Conservation (phyloP, 2,329 filamentous ascomycete species). For the Atkinsonella texensis region DNA sequence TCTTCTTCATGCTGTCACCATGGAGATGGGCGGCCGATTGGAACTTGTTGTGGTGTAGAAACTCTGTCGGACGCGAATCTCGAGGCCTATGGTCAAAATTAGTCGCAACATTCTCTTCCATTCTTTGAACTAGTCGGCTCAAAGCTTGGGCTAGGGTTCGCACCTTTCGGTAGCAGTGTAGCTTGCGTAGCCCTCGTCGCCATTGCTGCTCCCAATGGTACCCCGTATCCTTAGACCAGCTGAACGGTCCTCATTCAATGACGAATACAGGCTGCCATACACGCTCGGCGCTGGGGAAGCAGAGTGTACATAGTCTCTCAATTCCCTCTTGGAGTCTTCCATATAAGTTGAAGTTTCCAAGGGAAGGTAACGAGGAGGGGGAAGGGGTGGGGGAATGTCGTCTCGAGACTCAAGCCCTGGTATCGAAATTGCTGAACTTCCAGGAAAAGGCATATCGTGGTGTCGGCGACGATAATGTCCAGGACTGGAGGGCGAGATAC, state of each 20-base stretch:
- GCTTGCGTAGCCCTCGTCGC: constrained; percentile 33
- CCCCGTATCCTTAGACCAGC: constrained; percentile 22
- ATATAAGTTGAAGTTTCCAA: constrained; percentile 19
- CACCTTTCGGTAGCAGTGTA: constrained; percentile 29
- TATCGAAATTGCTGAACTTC: constrained; percentile 30
- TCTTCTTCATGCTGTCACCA: constrained; percentile 40
- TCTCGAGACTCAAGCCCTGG: constrained; percentile 23
- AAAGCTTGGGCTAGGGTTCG: constrained; percentile 1
- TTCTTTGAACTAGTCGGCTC: not conserved
- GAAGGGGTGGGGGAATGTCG: constrained; percentile 31
- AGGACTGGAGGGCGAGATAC: constrained; percentile 22
- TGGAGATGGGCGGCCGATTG: constrained; percentile 34
- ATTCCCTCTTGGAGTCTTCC: constrained; percentile 18
- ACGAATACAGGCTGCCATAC: constrained; percentile 29
- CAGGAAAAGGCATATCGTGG: constrained; percentile 20
- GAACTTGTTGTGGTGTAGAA: constrained; percentile 38
- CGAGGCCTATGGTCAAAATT: constrained; percentile 22
- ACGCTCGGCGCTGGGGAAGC: constrained; percentile 21
- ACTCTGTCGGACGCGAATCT: constrained; percentile 26
- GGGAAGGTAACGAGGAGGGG: constrained; percentile 30
- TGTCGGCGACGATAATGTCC: constrained; percentile 17
- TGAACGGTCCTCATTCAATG: constrained; percentile 22
- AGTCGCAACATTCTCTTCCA: not conserved
- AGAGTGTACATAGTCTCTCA: constrained; percentile 17
- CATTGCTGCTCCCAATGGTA: constrained; percentile 15